Percentiles rank a stretch among this genome's conserved stretches.
Conservation (phyloP, 805 yeast genomes). For the Saturnispora serradocipensis region DNA sequence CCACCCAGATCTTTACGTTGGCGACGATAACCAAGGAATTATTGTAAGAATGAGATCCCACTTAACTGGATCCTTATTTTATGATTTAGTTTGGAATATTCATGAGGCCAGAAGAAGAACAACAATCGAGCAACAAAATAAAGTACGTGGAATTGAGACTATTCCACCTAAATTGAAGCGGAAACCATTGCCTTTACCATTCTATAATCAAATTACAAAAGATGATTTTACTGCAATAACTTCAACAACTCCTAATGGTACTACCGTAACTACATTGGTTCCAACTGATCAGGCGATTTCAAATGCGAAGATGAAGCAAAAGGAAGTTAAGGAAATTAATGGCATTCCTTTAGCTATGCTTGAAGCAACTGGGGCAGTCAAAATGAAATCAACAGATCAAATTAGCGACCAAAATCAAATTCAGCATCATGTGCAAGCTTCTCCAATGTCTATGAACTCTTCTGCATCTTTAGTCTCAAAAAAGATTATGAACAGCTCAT, state of each 20-base stretch:
- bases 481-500: neutral
- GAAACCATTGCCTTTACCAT: conserved; percentile 67
- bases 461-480: conserved; percentile 1
- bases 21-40: conserved; percentile 56
- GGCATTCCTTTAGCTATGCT: conserved; percentile 43
- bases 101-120: conserved; percentile 85
- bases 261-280: conserved; percentile 79
- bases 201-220: conserved; percentile 80
- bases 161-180: conserved; percentile 9
- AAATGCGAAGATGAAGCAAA: conserved; percentile 47
- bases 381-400: conserved; percentile 6
- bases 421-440: neutral
- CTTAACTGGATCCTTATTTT: conserved; percentile 80
- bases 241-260: conserved; percentile 85
- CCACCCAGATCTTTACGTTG: conserved; percentile 68
- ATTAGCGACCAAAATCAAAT: neutral
- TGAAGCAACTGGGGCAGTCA: conserved; percentile 69
- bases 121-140: conserved; percentile 30
- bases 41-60: conserved; percentile 87
- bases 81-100: conserved; percentile 88
- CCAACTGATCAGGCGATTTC: conserved; percentile 74
- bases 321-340: conserved; percentile 36
- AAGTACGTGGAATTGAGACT: neutral
- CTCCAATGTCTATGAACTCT: neutral
- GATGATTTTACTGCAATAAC: conserved; percentile 83